Evolutionary conservation across 2,329 filamentous ascomycete genomes (phyloP).

Genomic region (Paecilomyces sp.): DNA sequence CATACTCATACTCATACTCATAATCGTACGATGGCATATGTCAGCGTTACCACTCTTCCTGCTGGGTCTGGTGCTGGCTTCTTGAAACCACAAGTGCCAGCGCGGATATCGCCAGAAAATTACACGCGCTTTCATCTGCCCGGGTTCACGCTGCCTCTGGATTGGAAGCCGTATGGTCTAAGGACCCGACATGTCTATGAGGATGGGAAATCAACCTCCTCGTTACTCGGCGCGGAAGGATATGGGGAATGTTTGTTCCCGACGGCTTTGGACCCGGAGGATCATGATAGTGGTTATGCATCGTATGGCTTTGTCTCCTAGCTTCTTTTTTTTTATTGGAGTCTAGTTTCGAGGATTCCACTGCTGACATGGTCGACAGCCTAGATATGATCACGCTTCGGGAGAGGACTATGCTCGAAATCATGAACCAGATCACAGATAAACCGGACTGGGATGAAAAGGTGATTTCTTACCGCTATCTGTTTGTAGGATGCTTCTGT

Average conservation of each 20-base stretch:
- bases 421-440: slow-evolving; percentile 38
- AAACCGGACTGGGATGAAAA: slow-evolving; percentile 37
- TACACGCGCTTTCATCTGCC: neutral
- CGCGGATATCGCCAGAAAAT: neutral
- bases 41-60: no score
- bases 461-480: slow-evolving; percentile 10
- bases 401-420: slow-evolving; percentile 34
- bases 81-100: neutral
- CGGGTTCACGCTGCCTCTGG: neutral
- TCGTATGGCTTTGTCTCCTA: neutral
- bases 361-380: neutral
- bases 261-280: neutral
- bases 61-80: no score
- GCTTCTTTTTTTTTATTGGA: neutral
- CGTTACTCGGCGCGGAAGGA: neutral
- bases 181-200: neutral
- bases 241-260: neutral
- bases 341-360: neutral
- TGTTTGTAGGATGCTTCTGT: neutral
- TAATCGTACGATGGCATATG: neutral
- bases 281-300: neutral
- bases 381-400: slow-evolving; percentile 13
- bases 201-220: neutral
- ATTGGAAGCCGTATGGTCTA: neutral
- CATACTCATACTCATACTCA: neutral